Evolutionary conservation across 345 rosid species (phyloP).

Genomic region (Citrus maxima): DNA sequence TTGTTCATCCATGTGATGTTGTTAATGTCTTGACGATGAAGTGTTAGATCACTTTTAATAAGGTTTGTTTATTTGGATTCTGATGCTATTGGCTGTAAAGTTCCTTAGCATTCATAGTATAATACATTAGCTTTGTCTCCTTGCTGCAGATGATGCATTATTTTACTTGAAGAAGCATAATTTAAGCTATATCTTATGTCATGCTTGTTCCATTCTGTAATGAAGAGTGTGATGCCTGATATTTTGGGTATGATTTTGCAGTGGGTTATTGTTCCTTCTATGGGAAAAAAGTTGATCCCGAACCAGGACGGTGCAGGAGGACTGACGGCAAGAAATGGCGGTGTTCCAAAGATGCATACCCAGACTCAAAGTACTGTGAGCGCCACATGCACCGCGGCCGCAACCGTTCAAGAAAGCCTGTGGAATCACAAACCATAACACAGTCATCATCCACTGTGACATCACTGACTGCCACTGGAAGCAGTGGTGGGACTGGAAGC

Average conservation of each 20-base stretch:
- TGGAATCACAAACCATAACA: slow-evolving; percentile 69
- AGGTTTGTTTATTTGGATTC: slow-evolving; percentile 8
- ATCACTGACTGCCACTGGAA: slow-evolving; percentile 38
- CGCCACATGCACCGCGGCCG: slow-evolving; percentile 99
- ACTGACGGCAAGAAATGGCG: slow-evolving; percentile 67
- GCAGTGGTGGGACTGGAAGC: slow-evolving; percentile 32
- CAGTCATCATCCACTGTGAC: slow-evolving; percentile 43
- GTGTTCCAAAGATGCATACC: slow-evolving; percentile 55
- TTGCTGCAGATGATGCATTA: slow-evolving; percentile 9
- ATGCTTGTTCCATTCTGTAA: neutral
- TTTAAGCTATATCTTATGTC: neutral
- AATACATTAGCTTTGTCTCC: neutral
- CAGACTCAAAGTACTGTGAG: slow-evolving; percentile 84
- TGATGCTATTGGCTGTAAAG: slow-evolving; percentile 7
- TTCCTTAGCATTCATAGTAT: neutral
- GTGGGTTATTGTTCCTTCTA: slow-evolving; percentile 50
- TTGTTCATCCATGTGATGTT: slow-evolving; percentile 23
- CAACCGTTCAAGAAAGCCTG: slow-evolving; percentile 99
- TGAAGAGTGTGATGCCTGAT: neutral
- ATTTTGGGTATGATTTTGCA: slow-evolving; percentile 25
- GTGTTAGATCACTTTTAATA: slow-evolving; percentile 5
- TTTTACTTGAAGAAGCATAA: neutral
- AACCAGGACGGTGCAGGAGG: slow-evolving; percentile 63
- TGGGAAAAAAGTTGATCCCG: slow-evolving; percentile 58
- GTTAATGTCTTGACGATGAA: slow-evolving; percentile 17